Base-by-base conservation (phyloP, 805 yeast species). In the Starmerella scarabaei region DNA sequence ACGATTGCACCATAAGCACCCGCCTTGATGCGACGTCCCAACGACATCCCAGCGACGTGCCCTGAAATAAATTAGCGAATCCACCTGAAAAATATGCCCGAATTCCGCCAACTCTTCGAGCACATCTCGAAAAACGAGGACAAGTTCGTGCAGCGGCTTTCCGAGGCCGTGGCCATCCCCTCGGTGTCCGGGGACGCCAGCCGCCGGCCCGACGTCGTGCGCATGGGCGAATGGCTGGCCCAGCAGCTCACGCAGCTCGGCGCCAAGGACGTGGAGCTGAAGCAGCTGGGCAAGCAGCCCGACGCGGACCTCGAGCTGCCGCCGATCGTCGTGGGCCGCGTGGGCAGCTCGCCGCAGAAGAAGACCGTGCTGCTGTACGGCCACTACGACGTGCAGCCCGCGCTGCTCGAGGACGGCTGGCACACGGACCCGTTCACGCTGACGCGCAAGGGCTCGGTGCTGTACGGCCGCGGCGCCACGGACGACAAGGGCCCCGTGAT, bases 331-430 rank as follows among this genome's bases (percentile, higher is more conserved):
- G 72, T 91, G 45, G 91, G 91, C 26, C 74, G 91, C 55, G 77
- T 71, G 53, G 99, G 99, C 41, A 57, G 59, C 21, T 93, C 85
- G 57, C 78, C 94, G 30, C 49, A 60, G 24, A 86, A 86, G 71
- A 86, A 84, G 64, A 91, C 85, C 23, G 80, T 91, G 33, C 70
- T 93, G 48, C 77, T 91, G 30, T 91, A 91, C 59, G 98, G 97
- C 36, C 99, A 91, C 61, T 88, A 88, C 63, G 99, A 91, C 55
- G 99, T 91, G 47, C 99, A 91, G 67, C 99, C 99, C 9, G 99
- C 99, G 15, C 64, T 71, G 23, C 51, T 65, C 43, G 93, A 80
- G 53, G 98, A 91, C 58, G 99, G 99, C 30, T 91, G 99, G 99
- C 67, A 69, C 54, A 73, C 91, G 32, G 94, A 86, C 47, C 99